Evolutionary conservation across 306 rosid genomes (phyloP), one percentile per base, ranked within the genome.

Genomic region (Acacia acuminata): DNA sequence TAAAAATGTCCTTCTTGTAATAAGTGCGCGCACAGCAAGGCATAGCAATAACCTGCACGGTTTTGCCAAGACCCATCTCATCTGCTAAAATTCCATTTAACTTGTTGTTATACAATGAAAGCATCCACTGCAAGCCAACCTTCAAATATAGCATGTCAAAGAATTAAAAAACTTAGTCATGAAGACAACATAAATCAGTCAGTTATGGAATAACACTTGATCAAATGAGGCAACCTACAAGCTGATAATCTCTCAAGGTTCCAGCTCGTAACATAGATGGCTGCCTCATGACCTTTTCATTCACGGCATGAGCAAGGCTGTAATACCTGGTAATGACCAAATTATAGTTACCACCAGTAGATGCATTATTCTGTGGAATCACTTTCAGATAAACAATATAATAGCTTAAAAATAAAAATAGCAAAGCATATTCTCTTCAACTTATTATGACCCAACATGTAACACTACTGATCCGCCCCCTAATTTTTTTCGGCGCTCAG

Each of bases 71-170:
- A 86, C 99, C 99, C 99, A 95, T 95, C 93, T 95, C 99, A 89
- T 95, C 99, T 32, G 99, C 99, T 80, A 95, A 89, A 70, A 95
- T 95, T 82, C 99, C 99, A 89, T 95, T 95, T 86, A 95, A 86
- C 79, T 95, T 95, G 92, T 95, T 95, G 94, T 95, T 95, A 83
- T 95, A 95, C 88, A 95, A 85, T 48, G 99, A 95, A 84, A 95
- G 98, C 99, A 95, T 95, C 99, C 99, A 95, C 84, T 95, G 99
- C 84, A 95, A 87, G 76, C 99, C 99, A 86, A 95, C 99, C 99
- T 96, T 84, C 76, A 86, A 73, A 77, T 76, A 72, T 53, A 82
- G 77, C 58, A 78, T 60, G 82, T 15, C 61, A 72, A 7, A 38
- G 50, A 75, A 60, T 30, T 64, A 85, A 44, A 79, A 79, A 72